These are phyloP conservation scores for Myxozyma sirexii DNA, from an alignment of 805 yeast species.

Conservation along the genomic window DNA sequence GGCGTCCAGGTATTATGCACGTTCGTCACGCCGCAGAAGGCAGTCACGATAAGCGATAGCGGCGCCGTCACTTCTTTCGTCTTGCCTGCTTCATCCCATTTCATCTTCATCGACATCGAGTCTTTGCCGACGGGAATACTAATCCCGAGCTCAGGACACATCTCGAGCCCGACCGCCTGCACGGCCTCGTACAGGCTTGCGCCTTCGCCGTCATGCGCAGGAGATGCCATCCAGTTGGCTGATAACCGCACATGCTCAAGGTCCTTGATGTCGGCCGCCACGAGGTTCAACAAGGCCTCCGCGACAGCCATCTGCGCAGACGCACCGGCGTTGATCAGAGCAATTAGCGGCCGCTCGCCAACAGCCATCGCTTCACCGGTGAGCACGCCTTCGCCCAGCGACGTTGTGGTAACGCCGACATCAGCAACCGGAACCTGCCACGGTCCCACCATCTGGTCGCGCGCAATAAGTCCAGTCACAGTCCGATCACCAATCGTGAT, in stretches of 20 bases:
- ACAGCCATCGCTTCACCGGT: slow-evolving; percentile 98
- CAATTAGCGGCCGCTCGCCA: slow-evolving; percentile 95
- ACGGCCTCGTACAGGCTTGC: slow-evolving; percentile 94
- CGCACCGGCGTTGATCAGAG: slow-evolving; percentile 83
- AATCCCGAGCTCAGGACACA: slow-evolving; percentile 90
- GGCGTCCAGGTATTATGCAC: slow-evolving; percentile 97
- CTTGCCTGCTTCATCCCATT: slow-evolving; percentile 62
- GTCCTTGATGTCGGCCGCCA: slow-evolving; percentile 84
- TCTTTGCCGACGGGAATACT: slow-evolving; percentile 98
- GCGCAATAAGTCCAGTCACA: slow-evolving; percentile 94
- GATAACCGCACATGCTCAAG: slow-evolving; percentile 79
- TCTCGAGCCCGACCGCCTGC: slow-evolving; percentile 89
- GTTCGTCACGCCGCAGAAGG: slow-evolving; percentile 83
- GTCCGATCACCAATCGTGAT: slow-evolving; percentile 98
- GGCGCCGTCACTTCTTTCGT: slow-evolving; percentile 92
- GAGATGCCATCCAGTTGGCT: slow-evolving; percentile 99
- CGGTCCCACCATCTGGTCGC: slow-evolving; percentile 99
- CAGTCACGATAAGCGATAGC: slow-evolving; percentile 83
- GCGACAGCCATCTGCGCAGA: slow-evolving; percentile 96
- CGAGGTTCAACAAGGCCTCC: slow-evolving; percentile 83
- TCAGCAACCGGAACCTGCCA: slow-evolving; percentile 99
- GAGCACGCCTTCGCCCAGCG: slow-evolving; percentile 72
- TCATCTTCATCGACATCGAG: slow-evolving; percentile 98
- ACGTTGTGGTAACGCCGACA: slow-evolving; percentile 92
- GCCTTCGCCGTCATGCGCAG: slow-evolving; percentile 94